These are phyloP conservation scores for Calonectria montana DNA, from an alignment of 2,329 filamentous ascomycete species.

Conservation along the genomic window DNA sequence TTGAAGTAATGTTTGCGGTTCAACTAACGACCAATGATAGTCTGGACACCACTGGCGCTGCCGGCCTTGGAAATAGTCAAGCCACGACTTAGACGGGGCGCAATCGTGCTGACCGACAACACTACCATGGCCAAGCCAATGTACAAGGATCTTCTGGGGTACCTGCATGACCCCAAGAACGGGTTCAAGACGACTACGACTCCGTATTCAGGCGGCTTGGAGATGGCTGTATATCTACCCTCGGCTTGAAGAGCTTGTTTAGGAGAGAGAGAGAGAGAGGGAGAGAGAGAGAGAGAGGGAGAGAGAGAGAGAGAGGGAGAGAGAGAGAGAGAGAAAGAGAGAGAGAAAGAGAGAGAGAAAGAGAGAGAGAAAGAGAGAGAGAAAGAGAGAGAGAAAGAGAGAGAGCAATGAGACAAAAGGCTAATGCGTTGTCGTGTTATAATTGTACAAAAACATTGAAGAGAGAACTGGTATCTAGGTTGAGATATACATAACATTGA, in stretches of 20 bases:
- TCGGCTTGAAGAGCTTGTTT: slow-evolving; percentile 35
- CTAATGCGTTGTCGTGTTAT: not conserved
- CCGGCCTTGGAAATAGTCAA: slow-evolving; percentile 62
- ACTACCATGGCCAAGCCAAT: slow-evolving; percentile 50
- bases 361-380: too few species aligned
- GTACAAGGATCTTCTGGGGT: slow-evolving; percentile 61
- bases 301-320: not conserved
- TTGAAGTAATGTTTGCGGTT: not conserved
- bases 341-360: too few species aligned
- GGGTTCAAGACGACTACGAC: slow-evolving; percentile 58
- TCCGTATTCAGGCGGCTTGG: slow-evolving; percentile 47
- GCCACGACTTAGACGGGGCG: slow-evolving; percentile 58
- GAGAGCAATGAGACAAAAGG: not conserved
- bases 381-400: too few species aligned
- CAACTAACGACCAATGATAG: slow-evolving; percentile 45
- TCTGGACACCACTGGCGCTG: slow-evolving; percentile 67
- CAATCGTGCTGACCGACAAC: slow-evolving; percentile 64
- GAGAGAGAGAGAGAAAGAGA: not conserved
- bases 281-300: not conserved
- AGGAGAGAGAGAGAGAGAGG: not conserved
- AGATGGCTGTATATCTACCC: slow-evolving; percentile 43
- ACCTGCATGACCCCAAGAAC: slow-evolving; percentile 57
- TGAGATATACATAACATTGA: not conserved
- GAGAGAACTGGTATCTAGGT: not conserved
- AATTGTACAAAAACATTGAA: not conserved